Percentiles rank a stretch among this genome's conserved stretches.
phyloP scores from a whole-genome alignment of 768 basidiomycete species.

The Suillus lakei region DNA sequence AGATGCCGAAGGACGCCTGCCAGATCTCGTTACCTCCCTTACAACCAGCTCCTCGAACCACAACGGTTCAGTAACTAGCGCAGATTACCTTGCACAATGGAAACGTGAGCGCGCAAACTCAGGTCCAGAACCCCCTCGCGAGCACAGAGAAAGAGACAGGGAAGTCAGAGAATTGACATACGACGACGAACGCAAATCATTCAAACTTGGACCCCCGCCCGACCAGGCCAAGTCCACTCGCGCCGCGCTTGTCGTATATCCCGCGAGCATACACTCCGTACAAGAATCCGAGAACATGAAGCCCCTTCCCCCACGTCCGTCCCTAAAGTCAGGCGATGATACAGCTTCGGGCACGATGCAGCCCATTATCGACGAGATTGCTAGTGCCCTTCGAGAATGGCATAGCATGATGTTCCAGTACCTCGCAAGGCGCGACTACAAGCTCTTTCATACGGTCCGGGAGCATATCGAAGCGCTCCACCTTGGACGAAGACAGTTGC shows the following conservation, averaged over 20 bases:
- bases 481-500: slow-evolving; percentile 87
- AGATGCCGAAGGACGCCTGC: slow-evolving; percentile 86
- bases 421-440: slow-evolving; percentile 87
- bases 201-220: slow-evolving; percentile 73
- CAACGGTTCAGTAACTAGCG: slow-evolving; percentile 42
- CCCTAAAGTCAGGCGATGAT: slow-evolving; percentile 94
- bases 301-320: slow-evolving; percentile 86
- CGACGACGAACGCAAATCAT: slow-evolving; percentile 56
- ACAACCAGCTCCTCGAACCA: slow-evolving; percentile 38
- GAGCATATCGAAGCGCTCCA: slow-evolving; percentile 92
- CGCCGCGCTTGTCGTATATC: slow-evolving; percentile 73
- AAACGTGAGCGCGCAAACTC: slow-evolving; percentile 38
- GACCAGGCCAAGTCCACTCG: slow-evolving; percentile 77
- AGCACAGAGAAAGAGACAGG: slow-evolving; percentile 54
- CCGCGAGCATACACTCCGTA: slow-evolving; percentile 75
- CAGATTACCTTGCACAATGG: slow-evolving; percentile 53
- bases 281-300: slow-evolving; percentile 70
- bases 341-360: slow-evolving; percentile 82
- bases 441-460: slow-evolving; percentile 82
- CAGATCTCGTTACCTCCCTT: slow-evolving; percentile 70
- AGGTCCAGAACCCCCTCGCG: slow-evolving; percentile 30
- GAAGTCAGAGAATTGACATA: slow-evolving; percentile 62
- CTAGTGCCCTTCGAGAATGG: slow-evolving; percentile 96
- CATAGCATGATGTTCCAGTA: slow-evolving; percentile 90
- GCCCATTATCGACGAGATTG: slow-evolving; percentile 96